Evolutionary conservation across 73 alveolate genomes (phyloP).

Genomic region (Symbiodinium natans): DNA sequence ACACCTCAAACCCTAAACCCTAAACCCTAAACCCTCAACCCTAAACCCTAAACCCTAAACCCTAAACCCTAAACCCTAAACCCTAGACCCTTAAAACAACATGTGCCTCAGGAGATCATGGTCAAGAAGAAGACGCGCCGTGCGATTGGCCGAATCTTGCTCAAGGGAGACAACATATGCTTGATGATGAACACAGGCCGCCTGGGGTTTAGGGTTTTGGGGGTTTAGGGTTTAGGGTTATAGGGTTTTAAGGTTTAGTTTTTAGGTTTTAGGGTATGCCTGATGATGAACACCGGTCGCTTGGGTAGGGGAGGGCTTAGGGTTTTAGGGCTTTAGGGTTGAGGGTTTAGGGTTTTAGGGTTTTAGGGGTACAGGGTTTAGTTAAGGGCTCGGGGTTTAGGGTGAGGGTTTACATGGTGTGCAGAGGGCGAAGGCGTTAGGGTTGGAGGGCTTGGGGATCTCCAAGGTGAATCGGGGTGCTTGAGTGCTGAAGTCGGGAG

Average conservation of each 20-base stretch:
- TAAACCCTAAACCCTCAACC: not conserved
- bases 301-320: no score
- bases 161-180: constrained; percentile 97
- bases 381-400: no score
- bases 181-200: constrained; percentile 95
- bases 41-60: not conserved
- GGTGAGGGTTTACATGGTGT: no score
- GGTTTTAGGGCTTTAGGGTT: not conserved
- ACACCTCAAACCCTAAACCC: not conserved
- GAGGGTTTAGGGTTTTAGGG: not conserved
- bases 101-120: constrained; percentile 65
- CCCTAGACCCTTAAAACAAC: not conserved
- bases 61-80: not conserved
- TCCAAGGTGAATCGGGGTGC: not conserved
- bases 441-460: not conserved
- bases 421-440: no score
- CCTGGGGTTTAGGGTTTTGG: not conserved
- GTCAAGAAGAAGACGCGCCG: constrained; percentile 96
- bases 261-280: no score
- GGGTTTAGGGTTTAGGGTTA: not conserved
- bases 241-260: no score
- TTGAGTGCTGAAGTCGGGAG: not conserved
- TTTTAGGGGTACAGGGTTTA: not conserved
- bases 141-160: constrained; percentile 96
- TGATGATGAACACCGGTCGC: no score